These are phyloP conservation scores for Rhizoclosmatium globosum DNA, from an alignment of 192 early-diverging fungal species.

Conservation along the genomic window DNA sequence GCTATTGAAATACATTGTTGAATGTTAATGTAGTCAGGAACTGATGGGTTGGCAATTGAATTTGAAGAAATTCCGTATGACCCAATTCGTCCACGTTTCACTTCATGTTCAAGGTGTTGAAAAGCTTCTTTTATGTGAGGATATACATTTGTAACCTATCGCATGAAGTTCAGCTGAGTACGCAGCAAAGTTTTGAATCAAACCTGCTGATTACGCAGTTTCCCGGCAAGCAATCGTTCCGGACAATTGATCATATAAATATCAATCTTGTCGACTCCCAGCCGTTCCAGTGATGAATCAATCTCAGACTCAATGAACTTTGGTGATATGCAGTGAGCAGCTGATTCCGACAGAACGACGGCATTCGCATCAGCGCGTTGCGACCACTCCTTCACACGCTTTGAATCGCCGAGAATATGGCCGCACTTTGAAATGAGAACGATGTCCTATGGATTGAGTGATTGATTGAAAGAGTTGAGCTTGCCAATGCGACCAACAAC, in stretches of 20 bases:
- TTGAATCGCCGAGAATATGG: conserved; percentile 36
- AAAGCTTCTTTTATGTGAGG: conserved; percentile 66
- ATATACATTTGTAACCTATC: conserved; percentile 52
- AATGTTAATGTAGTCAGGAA: conserved; percentile 70
- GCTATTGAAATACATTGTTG: conserved; percentile 45
- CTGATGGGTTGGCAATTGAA: conserved; percentile 61
- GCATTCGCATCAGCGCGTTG: conserved; percentile 14
- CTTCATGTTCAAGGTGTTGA: conserved; percentile 70
- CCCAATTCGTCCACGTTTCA: conserved; percentile 63
- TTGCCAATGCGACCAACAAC: background rate
- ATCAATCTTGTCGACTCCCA: conserved; percentile 67
- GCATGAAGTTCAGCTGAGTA: conserved; percentile 3
- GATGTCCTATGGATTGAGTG: conserved; percentile 26
- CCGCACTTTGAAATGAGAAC: conserved; percentile 55
- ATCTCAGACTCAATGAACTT: conserved; percentile 66
- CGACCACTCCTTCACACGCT: background rate
- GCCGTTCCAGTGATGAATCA: conserved; percentile 57
- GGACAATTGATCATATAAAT: conserved; percentile 81
- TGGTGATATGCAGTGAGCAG: conserved; percentile 69
- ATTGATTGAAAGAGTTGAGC: background rate
- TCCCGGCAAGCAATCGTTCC: conserved; percentile 73
- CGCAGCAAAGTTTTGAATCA: conserved; percentile 2
- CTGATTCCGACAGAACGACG: conserved; percentile 14
- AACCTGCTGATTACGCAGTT: conserved; percentile 37
- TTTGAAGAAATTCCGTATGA: conserved; percentile 78